Evolutionary conservation across 2,329 filamentous ascomycete species (phyloP).

Genomic region (Chrysoporthe deuterocubensis): DNA sequence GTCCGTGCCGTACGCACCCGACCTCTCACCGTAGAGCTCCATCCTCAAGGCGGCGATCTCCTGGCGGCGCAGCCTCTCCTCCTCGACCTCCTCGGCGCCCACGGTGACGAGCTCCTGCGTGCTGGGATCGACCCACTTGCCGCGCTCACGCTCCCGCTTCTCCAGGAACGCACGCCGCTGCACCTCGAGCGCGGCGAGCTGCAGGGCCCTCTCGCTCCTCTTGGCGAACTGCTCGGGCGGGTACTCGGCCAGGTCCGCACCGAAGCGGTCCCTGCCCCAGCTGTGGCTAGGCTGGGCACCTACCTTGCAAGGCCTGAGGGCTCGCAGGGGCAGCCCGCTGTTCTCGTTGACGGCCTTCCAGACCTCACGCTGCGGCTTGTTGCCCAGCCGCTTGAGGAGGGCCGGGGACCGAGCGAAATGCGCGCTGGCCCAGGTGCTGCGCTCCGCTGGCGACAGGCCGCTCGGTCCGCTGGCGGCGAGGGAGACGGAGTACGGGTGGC

Average conservation of each 20-base stretch:
- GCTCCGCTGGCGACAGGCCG: slow-evolving; percentile 52
- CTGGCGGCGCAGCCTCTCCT: slow-evolving; percentile 51
- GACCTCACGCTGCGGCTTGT: slow-evolving; percentile 59
- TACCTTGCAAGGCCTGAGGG: slow-evolving; percentile 33
- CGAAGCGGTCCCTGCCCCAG: slow-evolving; percentile 58
- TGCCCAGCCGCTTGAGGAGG: slow-evolving; percentile 38
- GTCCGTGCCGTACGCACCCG: slow-evolving; percentile 63
- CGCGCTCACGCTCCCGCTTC: slow-evolving; percentile 39
- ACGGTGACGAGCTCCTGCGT: slow-evolving; percentile 34
- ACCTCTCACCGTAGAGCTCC: slow-evolving; percentile 57
- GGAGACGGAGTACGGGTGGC: slow-evolving; percentile 53
- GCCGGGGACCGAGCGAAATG: slow-evolving; percentile 49
- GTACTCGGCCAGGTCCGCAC: slow-evolving; percentile 55
- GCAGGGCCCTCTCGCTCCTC: slow-evolving; percentile 46
- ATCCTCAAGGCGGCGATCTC: slow-evolving; percentile 56
- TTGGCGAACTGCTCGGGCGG: slow-evolving; percentile 50
- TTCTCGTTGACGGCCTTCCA: slow-evolving; percentile 62
- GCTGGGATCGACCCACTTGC: slow-evolving; percentile 25
- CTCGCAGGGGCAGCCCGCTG: slow-evolving; percentile 50
- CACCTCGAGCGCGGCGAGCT: slow-evolving; percentile 48
- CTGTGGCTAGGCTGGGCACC: slow-evolving; percentile 31
- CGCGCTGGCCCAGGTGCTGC: slow-evolving; percentile 52
- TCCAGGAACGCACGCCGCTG: slow-evolving; percentile 50
- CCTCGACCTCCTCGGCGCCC: slow-evolving; percentile 46
- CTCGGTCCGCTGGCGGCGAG: slow-evolving; percentile 50